Evolutionary conservation across 1,284 basidiomycete genomes (phyloP), one percentile per base, ranked within the genome.

Genomic region (Chalciporus piperatoides): DNA sequence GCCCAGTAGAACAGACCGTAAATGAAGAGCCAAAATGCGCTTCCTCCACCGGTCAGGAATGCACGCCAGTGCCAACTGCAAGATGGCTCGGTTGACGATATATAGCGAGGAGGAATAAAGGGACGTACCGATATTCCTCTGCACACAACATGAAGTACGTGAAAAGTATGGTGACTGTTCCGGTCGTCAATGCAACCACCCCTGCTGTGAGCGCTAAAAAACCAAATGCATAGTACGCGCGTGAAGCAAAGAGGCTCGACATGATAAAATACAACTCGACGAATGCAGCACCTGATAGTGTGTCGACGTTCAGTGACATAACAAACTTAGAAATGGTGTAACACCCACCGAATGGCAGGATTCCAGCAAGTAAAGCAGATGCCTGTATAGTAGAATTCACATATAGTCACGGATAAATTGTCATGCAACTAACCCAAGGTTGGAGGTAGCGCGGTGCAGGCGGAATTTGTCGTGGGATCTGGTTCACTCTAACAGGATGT

Each of bases 251-350:
- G 38, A 98, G 77, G 59, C 87, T 91, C 15, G 92, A 93, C 57
- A 98, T 78, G 43, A 97, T 86, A 67, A 95, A 97, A 71, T 94
- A 97, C 11, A 97, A 75, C 68, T 98, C 96, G 56, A 98, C 90
- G 63, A 97, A 97, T 1, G 92, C 94, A 38, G 95, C 94, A 48
- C 90, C 87, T 90, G 52, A 12, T 55, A 35, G 44, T 41, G 15
- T 23, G 4, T 56, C 46, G 41, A 33, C 30, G 5, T 37, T 53
- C 44, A 46, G 19, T 21, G 38, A 23, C 44, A 23, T 53, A 44
- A 44, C n/a, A 47, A n/a, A 41, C 33, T 39, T 12, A 19, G 11
- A 11, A 36, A n/a, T 38, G 28, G 38, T 21, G 37, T 6, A 25
- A 38, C 42, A 58, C 75, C 38, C 57, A 82, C 90, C 92, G 59